Percentiles rank a stretch among this genome's conserved stretches.
Evolutionary conservation across 2,329 filamentous ascomycete species (phyloP).

Genomic region (Fulvia fulva): DNA sequence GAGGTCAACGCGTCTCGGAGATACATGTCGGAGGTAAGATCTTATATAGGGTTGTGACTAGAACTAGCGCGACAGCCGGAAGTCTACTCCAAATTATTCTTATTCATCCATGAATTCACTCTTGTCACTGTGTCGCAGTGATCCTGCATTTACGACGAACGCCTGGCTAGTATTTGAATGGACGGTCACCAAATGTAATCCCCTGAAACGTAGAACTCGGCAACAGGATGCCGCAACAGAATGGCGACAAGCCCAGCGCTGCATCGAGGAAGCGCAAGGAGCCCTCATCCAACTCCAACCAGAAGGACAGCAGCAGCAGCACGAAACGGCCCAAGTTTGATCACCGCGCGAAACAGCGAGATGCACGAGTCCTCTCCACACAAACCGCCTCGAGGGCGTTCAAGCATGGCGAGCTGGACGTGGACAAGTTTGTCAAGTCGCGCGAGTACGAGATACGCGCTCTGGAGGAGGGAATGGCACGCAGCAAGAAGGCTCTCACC

Average conservation of each 20-base stretch:
- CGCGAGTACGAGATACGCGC: slow-evolving; percentile 87
- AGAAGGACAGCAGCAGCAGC: slow-evolving; percentile 3
- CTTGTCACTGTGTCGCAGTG: background rate
- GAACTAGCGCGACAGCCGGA: background rate
- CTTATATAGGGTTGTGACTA: background rate
- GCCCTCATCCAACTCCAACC: slow-evolving; percentile 16
- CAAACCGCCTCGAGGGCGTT: slow-evolving; percentile 53
- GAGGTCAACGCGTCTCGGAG: slow-evolving; percentile 1
- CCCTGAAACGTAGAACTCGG: too few species aligned
- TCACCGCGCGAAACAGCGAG: slow-evolving; percentile 30
- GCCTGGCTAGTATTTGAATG: too few species aligned
- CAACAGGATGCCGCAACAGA: slow-evolving; percentile 15
- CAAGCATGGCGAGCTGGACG: slow-evolving; percentile 72
- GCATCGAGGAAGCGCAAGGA: slow-evolving; percentile 28
- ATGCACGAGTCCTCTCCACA: slow-evolving; percentile 45
- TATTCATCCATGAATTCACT: too few species aligned
- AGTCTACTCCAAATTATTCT: background rate
- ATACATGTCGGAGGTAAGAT: too few species aligned
- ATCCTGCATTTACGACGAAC: too few species aligned
- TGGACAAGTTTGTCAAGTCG: slow-evolving; percentile 77
- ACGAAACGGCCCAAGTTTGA: slow-evolving; percentile 20
- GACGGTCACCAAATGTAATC: too few species aligned
- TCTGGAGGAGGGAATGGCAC: slow-evolving; percentile 75
- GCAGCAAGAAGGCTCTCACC: slow-evolving; percentile 60
- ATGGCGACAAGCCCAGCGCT: background rate